Evolutionary conservation across 352 stramenopile species (phyloP).

Genomic region (Phytophthora agathidicida): DNA sequence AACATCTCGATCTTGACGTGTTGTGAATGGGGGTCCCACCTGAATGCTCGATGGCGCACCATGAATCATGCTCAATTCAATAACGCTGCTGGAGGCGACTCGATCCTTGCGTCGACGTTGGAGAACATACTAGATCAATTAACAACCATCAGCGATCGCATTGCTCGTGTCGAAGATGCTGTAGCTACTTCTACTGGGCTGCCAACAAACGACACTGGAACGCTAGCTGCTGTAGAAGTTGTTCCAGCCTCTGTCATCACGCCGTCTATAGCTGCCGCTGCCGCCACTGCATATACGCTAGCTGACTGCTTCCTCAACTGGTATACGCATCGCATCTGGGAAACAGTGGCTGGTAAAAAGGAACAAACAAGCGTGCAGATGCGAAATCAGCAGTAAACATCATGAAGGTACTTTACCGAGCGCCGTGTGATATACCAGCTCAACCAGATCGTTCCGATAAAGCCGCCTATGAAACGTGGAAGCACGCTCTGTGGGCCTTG

Average conservation of each 20-base stretch:
- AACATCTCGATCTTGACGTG: not conserved
- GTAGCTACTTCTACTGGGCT: not conserved
- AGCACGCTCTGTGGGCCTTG: not conserved
- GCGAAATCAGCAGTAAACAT: not conserved
- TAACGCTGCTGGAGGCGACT: not conserved
- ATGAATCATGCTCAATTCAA: not conserved
- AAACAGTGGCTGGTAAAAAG: too few species aligned
- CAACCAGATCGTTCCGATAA: not conserved
- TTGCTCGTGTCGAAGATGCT: not conserved
- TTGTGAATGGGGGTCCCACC: not conserved
- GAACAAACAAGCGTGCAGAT: conserved; percentile 3
- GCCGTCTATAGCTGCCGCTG: too few species aligned
- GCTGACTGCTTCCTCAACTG: too few species aligned
- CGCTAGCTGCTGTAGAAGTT: too few species aligned
- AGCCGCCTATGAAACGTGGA: not conserved
- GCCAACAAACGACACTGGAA: too few species aligned
- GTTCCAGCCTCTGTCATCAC: too few species aligned
- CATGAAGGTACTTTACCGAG: not conserved
- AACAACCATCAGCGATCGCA: not conserved
- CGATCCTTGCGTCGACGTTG: not conserved
- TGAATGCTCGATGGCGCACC: not conserved
- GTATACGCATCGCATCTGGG: too few species aligned
- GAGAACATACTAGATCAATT: not conserved
- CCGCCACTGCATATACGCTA: too few species aligned
- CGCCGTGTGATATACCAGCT: not conserved